Base-by-base conservation (phyloP, 2,329 filamentous ascomycete genomes). In the Juglanconis juglandina region DNA sequence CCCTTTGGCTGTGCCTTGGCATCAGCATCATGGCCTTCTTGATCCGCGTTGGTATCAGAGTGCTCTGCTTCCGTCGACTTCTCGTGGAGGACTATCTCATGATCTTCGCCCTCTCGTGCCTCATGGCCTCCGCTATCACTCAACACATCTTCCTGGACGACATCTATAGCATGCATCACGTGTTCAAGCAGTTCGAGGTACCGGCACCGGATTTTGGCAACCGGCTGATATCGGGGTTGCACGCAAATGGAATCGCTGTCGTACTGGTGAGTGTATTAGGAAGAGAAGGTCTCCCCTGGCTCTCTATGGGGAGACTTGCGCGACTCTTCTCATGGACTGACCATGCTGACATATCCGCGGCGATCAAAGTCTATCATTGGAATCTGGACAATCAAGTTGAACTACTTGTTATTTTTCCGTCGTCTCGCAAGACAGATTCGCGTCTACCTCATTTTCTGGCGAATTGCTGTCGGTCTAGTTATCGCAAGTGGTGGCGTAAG, bases 311-410 rank as follows among this genome's bases (percentile, higher is more conserved):
- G 2, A 2, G 24, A 24, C 24, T 24, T 24, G 24, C 24, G 24
- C 24, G 24, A 24, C 24, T 24, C 24, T 24, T 24, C 24, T 24
- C 24, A 24, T 2, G 32, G 46, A 48, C n/a, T 17, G 10, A 5
- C 46, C n/a, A 5, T 48, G 46, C 24, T 48, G n/a, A 52, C 41
- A 9, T n/a, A 39, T 39, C 41, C 10, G 9, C n/a, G 10, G 5
- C 41, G 8, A 11, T 13, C 5, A 11, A 10, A 42, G 41, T 35
- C 24, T 14, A 48, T 42, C 17, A n/a, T 53, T 30, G 64, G 30
- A 63, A 72, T 58, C 65, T 71, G 32, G 74, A 71, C 56, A 1
- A 54, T 66, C 57, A 66, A 66, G 30, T 30, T 65, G 24, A 66
- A 49, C 41, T 66, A 65, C 42, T 30, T 66, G 13, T 4, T 63